Percentiles rank a stretch among this genome's conserved stretches.
These are phyloP conservation scores for Elsinoe fawcettii DNA, from an alignment of 2,329 filamentous ascomycete species.

Conservation along the genomic window DNA sequence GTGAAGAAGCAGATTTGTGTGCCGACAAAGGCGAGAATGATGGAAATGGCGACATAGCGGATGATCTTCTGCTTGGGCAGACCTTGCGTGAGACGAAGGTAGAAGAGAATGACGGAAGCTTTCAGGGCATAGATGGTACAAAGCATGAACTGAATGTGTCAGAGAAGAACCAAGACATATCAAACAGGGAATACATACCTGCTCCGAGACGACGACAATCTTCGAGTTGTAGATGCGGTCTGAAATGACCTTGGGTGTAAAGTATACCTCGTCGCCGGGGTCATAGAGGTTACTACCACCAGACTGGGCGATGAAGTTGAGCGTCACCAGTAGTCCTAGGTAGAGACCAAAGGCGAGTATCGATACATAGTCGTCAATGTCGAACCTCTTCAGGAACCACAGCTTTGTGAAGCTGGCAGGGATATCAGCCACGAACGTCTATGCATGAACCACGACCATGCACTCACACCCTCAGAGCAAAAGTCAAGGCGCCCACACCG, in stretches of 20 bases:
- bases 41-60: slow-evolving; percentile 29
- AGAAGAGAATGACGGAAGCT: slow-evolving; percentile 50
- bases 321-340: slow-evolving; percentile 35
- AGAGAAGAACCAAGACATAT: slow-evolving; percentile 35
- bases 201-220: slow-evolving; percentile 39
- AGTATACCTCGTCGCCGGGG: slow-evolving; percentile 22
- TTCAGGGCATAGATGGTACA: slow-evolving; percentile 52
- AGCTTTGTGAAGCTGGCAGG: slow-evolving; percentile 15
- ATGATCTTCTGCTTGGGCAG: slow-evolving; percentile 29
- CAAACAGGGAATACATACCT: slow-evolving; percentile 45
- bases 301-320: slow-evolving; percentile 35
- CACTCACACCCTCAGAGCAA: slow-evolving; percentile 16
- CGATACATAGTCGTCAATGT: slow-evolving; percentile 53
- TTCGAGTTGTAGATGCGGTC: slow-evolving; percentile 37
- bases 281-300: slow-evolving; percentile 39
- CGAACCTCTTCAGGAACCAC: slow-evolving; percentile 35
- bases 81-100: slow-evolving; percentile 34
- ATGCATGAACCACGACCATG: not conserved
- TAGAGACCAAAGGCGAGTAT: slow-evolving; percentile 35
- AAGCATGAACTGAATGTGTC: slow-evolving; percentile 44
- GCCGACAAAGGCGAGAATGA: slow-evolving; percentile 15
- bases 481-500: slow-evolving; percentile 15
- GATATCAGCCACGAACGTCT: slow-evolving; percentile 6
- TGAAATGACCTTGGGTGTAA: slow-evolving; percentile 33
- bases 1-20: slow-evolving; percentile 20